Evolutionary conservation across 257 asterid genomes (phyloP), one percentile per base, ranked within the genome.

Genomic region (Fraxinus americana): DNA sequence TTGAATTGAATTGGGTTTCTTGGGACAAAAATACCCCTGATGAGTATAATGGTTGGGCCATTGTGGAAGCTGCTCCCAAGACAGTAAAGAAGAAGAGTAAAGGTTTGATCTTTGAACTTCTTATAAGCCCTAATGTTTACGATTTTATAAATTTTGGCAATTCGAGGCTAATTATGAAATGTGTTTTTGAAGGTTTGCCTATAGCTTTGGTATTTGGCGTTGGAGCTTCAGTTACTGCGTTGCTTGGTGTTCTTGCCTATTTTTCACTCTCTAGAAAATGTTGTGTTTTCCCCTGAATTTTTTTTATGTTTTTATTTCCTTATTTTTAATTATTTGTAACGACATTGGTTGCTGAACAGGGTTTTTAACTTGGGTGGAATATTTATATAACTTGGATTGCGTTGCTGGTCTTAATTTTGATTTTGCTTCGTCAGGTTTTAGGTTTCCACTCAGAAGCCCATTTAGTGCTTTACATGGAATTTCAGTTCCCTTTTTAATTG

Each of bases 21-120:
- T 80, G 87, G 76, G 90, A 88, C 14, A 73, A 45, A 43, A 81
- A 39, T 82, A 81, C 67, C 19, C 25, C 77, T 7, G 89, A 88
- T 77, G 92, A 85, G 65, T 91, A 82, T 83, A 94, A 94, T 88
- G 98, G 99, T 19, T 94, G 99, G 99, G 95, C 81, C 78, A 76
- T 85, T 73, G 84, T 76, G 38, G 88, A 88, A 82, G 38, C 90
- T 81, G 81, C 88, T 78, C 81, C 87, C 16, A 23, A 63, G 30
- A 74, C 77, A 13, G 82, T 78, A 74, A 80, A 70, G 70, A 78
- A 77, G 74, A 83, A 81, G 74, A 83, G 91, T 78, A 78, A 83
- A 72, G 75, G 80, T 80, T 73, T 23, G 45, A 67, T 81, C 76
- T 73, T 77, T 61, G 10, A 12, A 17, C 61, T 54, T n/a, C 72